Evolutionary conservation across 257 asterid species (phyloP).

Genomic region (Primulina huaijiensis): DNA sequence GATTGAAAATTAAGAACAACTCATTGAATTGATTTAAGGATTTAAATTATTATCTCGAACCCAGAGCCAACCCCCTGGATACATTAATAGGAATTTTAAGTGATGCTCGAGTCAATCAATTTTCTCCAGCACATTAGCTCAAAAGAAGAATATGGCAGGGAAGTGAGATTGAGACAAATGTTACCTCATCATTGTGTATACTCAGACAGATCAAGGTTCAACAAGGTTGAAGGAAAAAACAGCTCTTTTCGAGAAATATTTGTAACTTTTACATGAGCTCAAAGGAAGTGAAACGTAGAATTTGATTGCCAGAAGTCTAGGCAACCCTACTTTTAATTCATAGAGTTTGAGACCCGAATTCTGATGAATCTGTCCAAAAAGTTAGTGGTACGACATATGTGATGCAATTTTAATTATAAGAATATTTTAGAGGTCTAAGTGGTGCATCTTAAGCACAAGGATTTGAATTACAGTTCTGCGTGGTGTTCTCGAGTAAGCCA

Average conservation of each 20-base stretch:
- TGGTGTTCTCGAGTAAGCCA: not conserved
- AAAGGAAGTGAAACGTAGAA: not conserved
- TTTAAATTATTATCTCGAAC: not conserved
- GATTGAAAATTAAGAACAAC: not conserved
- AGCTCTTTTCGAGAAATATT: not conserved
- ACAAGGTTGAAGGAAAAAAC: not conserved
- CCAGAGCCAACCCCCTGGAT: not conserved
- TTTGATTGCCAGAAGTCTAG: not conserved
- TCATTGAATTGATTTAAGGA: conserved; percentile 4
- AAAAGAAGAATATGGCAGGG: not conserved
- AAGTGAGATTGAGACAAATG: conserved; percentile 9
- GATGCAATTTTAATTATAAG: not conserved
- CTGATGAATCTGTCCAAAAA: not conserved
- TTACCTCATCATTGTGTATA: conserved; percentile 4
- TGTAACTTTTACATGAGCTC: not conserved
- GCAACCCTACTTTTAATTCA: not conserved
- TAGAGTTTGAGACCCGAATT: not conserved
- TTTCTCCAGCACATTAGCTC: conserved; percentile 3
- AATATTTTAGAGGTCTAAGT: not conserved
- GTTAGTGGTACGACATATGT: not conserved
- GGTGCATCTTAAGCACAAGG: not conserved
- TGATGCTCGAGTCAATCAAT: not conserved
- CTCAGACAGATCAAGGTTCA: not conserved
- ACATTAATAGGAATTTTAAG: not conserved
- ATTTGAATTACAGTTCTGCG: not conserved